These are phyloP conservation scores for Fusarium circinatum DNA, from an alignment of 2,329 filamentous ascomycete species.

Conservation along the genomic window DNA sequence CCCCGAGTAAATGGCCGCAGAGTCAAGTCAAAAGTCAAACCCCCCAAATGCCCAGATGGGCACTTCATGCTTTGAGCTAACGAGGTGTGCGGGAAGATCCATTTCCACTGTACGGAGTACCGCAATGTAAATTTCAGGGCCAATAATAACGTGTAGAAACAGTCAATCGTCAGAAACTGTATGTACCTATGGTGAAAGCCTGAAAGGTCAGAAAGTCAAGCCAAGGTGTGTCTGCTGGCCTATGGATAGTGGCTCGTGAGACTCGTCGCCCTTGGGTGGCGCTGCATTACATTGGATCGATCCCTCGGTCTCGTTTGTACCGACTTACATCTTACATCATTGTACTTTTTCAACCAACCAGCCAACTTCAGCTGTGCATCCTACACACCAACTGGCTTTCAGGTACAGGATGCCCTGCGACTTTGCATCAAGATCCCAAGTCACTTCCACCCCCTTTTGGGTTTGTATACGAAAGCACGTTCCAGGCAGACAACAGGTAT, in stretches of 20 bases:
- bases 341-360: constrained; percentile 28
- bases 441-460: constrained; percentile 24
- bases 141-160: background rate
- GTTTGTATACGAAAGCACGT: constrained; percentile 24
- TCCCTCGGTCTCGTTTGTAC: constrained; percentile 31
- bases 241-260: constrained; percentile 29
- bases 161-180: constrained; percentile 7
- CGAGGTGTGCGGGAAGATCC: constrained; percentile 1
- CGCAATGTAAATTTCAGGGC: constrained; percentile 5
- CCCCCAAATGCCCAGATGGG: background rate
- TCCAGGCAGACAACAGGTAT: constrained; percentile 25
- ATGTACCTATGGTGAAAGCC: constrained; percentile 4
- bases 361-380: constrained; percentile 23
- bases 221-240: constrained; percentile 35
- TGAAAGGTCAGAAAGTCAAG: constrained; percentile 15
- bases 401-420: constrained; percentile 24
- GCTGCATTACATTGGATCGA: constrained; percentile 27
- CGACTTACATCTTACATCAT: constrained; percentile 46
- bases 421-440: constrained; percentile 27
- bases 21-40: background rate
- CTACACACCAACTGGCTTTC: constrained; percentile 21
- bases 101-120: constrained; percentile 12
- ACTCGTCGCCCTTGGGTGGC: constrained; percentile 33
- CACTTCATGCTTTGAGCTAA: constrained; percentile 17
- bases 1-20: constrained; percentile 25